Base-by-base conservation (phyloP, 129 eudicot genomes). In the Tanacetum coccineum region DNA sequence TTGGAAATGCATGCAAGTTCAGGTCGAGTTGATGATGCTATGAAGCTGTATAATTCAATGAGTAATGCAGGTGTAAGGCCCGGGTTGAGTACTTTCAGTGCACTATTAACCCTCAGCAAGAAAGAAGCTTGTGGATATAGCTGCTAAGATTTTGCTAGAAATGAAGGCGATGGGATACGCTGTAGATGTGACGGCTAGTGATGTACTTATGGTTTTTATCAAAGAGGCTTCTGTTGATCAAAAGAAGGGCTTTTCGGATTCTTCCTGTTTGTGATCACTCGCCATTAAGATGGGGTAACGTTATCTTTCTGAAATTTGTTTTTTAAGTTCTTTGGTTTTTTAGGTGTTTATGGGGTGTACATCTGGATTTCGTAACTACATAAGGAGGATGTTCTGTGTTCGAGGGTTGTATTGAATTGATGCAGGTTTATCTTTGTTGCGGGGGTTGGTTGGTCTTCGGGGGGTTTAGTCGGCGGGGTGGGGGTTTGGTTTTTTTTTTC, bases 151-250 rank as follows among this genome's bases (percentile, higher is more conserved):
- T 70, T 79, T 93, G 25, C 86, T 93, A 7, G 99, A 93, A 85
- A 93, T 93, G 99, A 93, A 93, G 70, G 77, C 95, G 36, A 79
- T 86, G 92, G 99, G 99, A 36, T 89, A 93, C 71, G 75, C 99
- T 12, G 85, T 89, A 59, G 99, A 93, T 47, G 86, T 93, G 60
- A 93, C 82, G 58, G 95, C 99, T 25, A 93, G 99, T 66, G 99
- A 93, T 77, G 92, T 93, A 64, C 74, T 93, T 1, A 88, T 93
- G 99, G 92, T 93, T 79, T 93, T 80, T 52, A 84, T 93, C 46
- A 89, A 93, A 65, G 96, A 93, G 73, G 84, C 92, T 8, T 93
- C 96, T 8, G 85, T 93, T 50, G 99, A 89, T 74, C 92, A 86
- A 45, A 87, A n/a, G n/a, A n/a, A n/a, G n/a, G n/a, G n/a, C n/a